Conservation (phyloP, 73 alveolate species). For the Paramecium sexaurelia region DNA sequence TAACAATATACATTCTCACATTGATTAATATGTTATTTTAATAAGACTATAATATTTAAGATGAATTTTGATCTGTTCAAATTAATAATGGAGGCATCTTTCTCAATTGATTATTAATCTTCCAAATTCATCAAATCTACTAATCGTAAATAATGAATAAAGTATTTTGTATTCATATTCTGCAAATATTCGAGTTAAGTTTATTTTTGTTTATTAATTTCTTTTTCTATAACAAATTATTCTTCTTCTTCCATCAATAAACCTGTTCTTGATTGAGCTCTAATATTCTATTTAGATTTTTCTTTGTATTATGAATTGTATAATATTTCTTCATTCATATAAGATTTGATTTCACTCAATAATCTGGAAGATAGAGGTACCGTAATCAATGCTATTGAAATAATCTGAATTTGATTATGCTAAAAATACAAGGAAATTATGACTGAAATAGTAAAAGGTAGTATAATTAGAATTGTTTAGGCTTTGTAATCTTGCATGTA, state of each 20-base stretch:
- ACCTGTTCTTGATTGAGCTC: not conserved
- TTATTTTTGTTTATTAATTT: not conserved
- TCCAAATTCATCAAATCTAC: constrained; percentile 35
- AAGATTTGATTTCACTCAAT: not conserved
- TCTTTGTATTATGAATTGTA: not conserved
- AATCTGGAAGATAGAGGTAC: constrained; percentile 21
- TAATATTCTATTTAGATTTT: not conserved
- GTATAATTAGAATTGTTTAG: not conserved
- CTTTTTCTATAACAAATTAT: constrained; percentile 19
- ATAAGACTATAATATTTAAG: not conserved
- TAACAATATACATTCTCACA: constrained; percentile 52
- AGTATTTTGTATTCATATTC: not conserved
- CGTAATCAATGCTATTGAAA: constrained; percentile 1
- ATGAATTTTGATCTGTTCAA: not conserved
- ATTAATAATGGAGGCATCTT: not conserved
- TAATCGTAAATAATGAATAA: constrained; percentile 48
- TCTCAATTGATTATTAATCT: constrained; percentile 9
- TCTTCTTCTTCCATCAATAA: constrained; percentile 8
- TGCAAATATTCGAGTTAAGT: not conserved
- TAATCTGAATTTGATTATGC: not conserved
- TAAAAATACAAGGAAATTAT: not conserved
- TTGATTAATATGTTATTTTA: not conserved
- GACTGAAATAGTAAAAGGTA: not conserved
- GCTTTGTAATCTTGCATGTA: not conserved
- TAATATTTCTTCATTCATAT: not conserved